phyloP scores from a whole-genome alignment of 495 filamentous ascomycete genomes.

The Amphirosellinia nigrospora region DNA sequence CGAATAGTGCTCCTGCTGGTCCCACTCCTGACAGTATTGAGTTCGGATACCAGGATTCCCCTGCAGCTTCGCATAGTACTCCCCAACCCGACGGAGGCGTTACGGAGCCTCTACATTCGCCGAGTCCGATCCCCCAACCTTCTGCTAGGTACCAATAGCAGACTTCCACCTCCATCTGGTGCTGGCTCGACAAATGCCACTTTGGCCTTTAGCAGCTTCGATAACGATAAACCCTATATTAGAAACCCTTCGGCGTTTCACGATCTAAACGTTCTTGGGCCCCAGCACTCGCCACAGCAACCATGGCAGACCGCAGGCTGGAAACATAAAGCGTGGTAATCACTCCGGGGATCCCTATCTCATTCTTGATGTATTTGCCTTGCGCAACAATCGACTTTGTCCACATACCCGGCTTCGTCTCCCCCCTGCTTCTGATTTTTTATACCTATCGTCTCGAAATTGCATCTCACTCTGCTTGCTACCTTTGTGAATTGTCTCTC shows the following conservation, averaged over 20 bases:
- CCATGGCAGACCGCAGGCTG: conserved; percentile 61
- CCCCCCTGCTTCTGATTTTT: neutral
- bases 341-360: conserved; percentile 49
- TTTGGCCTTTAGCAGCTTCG: conserved; percentile 82
- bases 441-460: neutral
- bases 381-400: neutral
- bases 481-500: neutral
- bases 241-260: conserved; percentile 59
- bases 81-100: conserved; percentile 63
- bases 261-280: conserved; percentile 63
- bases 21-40: conserved; percentile 65
- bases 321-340: conserved; percentile 45
- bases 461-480: neutral
- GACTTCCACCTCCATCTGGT: conserved; percentile 75
- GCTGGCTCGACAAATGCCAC: conserved; percentile 65
- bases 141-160: conserved; percentile 86
- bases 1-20: conserved; percentile 71
- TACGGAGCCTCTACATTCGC: conserved; percentile 76
- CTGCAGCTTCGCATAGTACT: conserved; percentile 66
- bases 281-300: conserved; percentile 68
- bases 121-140: conserved; percentile 87
- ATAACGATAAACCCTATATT: conserved; percentile 67
- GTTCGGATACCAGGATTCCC: conserved; percentile 82
- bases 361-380: neutral
- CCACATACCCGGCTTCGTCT: neutral